These are phyloP conservation scores for Colletotrichum costaricense DNA, from an alignment of 2,329 filamentous ascomycete species.

Conservation along the genomic window DNA sequence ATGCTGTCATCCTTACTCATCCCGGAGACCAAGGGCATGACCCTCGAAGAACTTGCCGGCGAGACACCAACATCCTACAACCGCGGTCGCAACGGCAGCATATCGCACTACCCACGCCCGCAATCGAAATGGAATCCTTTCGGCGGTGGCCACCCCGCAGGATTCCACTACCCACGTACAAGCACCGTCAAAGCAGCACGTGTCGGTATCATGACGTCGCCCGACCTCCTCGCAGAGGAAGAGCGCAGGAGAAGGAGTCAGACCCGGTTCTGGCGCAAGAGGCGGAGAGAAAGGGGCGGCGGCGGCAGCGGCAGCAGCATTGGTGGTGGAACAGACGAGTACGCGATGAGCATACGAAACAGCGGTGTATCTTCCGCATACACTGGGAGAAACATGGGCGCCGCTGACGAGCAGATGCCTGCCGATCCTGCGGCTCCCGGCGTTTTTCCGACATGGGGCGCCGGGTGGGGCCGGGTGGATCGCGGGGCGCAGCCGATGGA, in stretches of 20 bases:
- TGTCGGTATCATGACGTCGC: conserved; percentile 57
- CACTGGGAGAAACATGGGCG: conserved; percentile 32
- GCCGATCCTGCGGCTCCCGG: neutral
- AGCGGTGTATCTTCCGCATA: conserved; percentile 39
- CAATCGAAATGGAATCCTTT: conserved; percentile 58
- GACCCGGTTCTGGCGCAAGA: conserved; percentile 35
- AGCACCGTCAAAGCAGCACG: conserved; percentile 45
- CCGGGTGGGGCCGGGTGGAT: conserved; percentile 45
- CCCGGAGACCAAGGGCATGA: conserved; percentile 80
- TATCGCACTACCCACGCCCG: conserved; percentile 48
- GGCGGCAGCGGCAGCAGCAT: conserved; percentile 39
- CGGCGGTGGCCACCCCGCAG: conserved; percentile 61
- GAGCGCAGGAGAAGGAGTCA: conserved; percentile 32
- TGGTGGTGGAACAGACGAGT: conserved; percentile 9
- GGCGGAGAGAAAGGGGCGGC: conserved; percentile 37
- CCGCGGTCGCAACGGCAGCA: conserved; percentile 62
- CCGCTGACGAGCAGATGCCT: conserved; percentile 14
- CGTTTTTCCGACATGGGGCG: conserved; percentile 31
- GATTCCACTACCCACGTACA: conserved; percentile 58
- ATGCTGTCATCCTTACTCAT: conserved; percentile 77
- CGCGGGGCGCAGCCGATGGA: conserved; percentile 40
- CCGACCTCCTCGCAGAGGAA: conserved; percentile 46
- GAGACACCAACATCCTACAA: conserved; percentile 72
- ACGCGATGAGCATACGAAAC: conserved; percentile 36
- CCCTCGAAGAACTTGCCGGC: conserved; percentile 77